Evolutionary conservation across 306 rosid genomes (phyloP).

Genomic region (Cyclanthera cordifolia): DNA sequence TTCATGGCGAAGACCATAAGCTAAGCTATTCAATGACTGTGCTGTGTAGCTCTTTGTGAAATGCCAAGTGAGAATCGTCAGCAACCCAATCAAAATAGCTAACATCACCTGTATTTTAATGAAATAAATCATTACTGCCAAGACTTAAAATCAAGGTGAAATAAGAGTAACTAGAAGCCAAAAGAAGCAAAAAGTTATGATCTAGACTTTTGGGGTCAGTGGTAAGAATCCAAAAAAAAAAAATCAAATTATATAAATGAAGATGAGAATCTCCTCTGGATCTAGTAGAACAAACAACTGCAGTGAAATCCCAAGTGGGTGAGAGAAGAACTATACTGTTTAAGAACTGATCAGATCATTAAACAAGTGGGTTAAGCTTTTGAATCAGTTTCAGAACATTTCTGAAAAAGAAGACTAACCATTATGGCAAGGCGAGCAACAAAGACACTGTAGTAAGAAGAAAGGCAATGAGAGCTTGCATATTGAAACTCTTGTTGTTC

Average conservation of each 20-base stretch:
- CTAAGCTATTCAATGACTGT: constrained; percentile 65
- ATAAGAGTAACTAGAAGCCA: not conserved
- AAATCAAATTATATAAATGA: not conserved
- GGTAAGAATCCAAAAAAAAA: not conserved
- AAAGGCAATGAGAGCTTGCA: constrained; percentile 54
- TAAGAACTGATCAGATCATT: not conserved
- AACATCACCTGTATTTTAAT: constrained; percentile 59
- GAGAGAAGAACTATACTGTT: not conserved
- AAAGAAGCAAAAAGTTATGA: not conserved
- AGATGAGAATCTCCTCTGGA: not conserved
- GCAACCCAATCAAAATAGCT: constrained; percentile 82
- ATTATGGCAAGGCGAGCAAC: constrained; percentile 93
- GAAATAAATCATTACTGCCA: constrained; percentile 7
- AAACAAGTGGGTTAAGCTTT: not conserved
- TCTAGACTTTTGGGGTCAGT: not conserved
- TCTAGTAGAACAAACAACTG: not conserved
- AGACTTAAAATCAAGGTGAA: not conserved
- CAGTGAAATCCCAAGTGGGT: not conserved
- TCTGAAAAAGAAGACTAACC: constrained; percentile 34
- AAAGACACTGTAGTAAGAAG: constrained; percentile 92
- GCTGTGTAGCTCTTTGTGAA: constrained; percentile 81
- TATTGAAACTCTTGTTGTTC: constrained; percentile 78
- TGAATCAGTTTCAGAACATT: constrained; percentile 4
- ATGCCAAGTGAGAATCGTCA: constrained; percentile 95
- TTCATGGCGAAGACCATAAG: constrained; percentile 84